Conservation (phyloP, 2,329 filamentous ascomycete genomes). For the Fusarium dimerum region DNA sequence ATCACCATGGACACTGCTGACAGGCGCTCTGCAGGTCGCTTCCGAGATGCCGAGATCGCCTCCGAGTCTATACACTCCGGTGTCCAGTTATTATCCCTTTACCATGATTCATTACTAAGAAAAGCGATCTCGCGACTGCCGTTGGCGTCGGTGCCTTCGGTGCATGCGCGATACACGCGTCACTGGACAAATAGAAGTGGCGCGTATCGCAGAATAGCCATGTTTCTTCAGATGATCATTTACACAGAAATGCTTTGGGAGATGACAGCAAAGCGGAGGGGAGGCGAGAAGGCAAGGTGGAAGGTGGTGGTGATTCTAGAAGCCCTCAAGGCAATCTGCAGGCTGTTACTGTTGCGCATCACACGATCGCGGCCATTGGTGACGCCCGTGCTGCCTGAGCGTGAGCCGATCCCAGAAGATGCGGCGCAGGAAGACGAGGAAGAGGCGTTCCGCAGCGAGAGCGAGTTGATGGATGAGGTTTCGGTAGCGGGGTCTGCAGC, state of each 20-base stretch:
- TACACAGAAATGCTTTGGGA: constrained; percentile 97
- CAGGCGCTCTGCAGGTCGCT: constrained; percentile 58
- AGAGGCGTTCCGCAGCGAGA: constrained; percentile 38
- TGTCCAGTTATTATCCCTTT: constrained; percentile 86
- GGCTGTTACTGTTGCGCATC: constrained; percentile 75
- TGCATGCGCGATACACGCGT: constrained; percentile 66
- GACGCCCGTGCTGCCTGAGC: constrained; percentile 80
- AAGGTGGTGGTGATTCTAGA: constrained; percentile 84
- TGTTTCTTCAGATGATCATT: constrained; percentile 84
- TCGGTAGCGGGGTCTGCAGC: constrained; percentile 31
- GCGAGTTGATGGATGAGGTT: constrained; percentile 46
- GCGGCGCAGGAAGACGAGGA: constrained; percentile 50
- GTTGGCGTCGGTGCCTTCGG: constrained; percentile 53
- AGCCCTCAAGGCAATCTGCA: constrained; percentile 80
- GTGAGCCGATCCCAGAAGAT: constrained; percentile 71
- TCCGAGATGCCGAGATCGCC: constrained; percentile 89
- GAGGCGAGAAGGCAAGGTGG: constrained; percentile 80
- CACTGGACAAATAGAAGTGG: constrained; percentile 65
- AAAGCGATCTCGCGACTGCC: constrained; percentile 61
- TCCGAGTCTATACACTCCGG: constrained; percentile 89
- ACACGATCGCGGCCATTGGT: constrained; percentile 83
- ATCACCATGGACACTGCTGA: constrained; percentile 5
- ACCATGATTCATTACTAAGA: constrained; percentile 86
- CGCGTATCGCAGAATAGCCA: constrained; percentile 78
- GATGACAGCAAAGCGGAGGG: constrained; percentile 88